Evolutionary conservation across 352 stramenopile species (phyloP).

Genomic region (Halophytophthora batemanensis): DNA sequence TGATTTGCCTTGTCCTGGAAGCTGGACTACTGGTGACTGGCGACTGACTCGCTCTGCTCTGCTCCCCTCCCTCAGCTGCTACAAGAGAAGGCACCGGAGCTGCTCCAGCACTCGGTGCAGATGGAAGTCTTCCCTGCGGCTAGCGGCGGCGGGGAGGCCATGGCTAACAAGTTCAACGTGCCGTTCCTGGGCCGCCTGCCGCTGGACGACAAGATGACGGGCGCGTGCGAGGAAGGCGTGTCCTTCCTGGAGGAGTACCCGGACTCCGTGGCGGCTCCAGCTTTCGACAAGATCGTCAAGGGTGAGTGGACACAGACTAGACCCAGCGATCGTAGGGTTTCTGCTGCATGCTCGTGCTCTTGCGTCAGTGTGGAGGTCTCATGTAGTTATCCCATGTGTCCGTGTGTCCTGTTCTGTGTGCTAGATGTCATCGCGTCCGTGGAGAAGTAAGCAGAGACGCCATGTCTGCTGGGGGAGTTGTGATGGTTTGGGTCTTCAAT

Average conservation of each 20-base stretch:
- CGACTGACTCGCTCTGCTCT: background rate
- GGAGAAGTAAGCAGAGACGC: conserved; percentile 46
- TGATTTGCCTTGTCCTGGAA: background rate
- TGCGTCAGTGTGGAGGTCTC: too few relatives aligned
- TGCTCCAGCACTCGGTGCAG: conserved; percentile 61
- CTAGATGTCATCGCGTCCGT: conserved; percentile 61
- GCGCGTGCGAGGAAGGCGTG: conserved; percentile 94
- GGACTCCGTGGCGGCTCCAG: conserved; percentile 58
- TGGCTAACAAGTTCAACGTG: conserved; percentile 95
- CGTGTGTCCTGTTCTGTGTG: too few relatives aligned
- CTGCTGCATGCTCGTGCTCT: conserved; percentile 9
- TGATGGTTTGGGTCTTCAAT: too few relatives aligned
- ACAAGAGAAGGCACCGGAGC: conserved; percentile 82
- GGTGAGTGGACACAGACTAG: conserved; percentile 14
- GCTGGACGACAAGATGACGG: conserved; percentile 96
- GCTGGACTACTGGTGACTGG: background rate
- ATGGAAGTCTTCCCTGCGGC: conserved; percentile 92
- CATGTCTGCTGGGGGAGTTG: too few relatives aligned
- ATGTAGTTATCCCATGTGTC: too few relatives aligned
- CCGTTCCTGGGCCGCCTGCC: conserved; percentile 96
- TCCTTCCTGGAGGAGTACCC: conserved; percentile 91
- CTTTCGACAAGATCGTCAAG: conserved; percentile 75
- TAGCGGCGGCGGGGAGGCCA: conserved; percentile 87
- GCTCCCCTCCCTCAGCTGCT: conserved; percentile 41
- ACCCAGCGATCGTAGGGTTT: too few relatives aligned